These are phyloP conservation scores for Abelmoschus esculentus DNA, from an alignment of 345 rosid species.

Conservation along the genomic window DNA sequence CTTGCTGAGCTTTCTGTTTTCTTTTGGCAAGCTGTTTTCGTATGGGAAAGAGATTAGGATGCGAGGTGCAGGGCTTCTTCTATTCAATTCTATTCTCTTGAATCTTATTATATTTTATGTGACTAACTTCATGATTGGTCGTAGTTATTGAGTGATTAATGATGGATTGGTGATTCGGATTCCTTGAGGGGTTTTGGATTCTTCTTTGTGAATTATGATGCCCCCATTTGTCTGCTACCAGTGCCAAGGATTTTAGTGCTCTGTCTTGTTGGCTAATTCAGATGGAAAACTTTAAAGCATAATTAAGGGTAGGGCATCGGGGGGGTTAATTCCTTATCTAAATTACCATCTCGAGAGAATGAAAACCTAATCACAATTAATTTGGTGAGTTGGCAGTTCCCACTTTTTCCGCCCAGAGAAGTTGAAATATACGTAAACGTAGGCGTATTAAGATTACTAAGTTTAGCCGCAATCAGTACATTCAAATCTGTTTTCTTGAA, in stretches of 20 bases:
- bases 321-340: background rate
- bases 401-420: no score
- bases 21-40: background rate
- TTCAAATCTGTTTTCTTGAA: no score
- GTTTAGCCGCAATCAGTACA: background rate
- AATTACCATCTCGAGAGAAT: background rate
- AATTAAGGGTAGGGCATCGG: no score
- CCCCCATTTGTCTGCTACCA: background rate
- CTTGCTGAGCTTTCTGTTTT: background rate
- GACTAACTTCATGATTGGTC: background rate
- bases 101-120: background rate
- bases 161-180: background rate
- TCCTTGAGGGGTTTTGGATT: background rate
- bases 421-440: no score
- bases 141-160: background rate
- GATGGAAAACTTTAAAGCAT: no score
- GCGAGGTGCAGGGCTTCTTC: background rate
- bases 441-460: no score
- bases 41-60: conserved; percentile 8
- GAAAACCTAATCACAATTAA: background rate
- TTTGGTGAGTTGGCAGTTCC: background rate
- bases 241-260: background rate
- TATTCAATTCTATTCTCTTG: no score
- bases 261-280: background rate
- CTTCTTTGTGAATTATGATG: background rate